These are phyloP conservation scores for Aspergillus pseudoterreus DNA, from an alignment of 2,329 filamentous ascomycete species.

Conservation along the genomic window DNA sequence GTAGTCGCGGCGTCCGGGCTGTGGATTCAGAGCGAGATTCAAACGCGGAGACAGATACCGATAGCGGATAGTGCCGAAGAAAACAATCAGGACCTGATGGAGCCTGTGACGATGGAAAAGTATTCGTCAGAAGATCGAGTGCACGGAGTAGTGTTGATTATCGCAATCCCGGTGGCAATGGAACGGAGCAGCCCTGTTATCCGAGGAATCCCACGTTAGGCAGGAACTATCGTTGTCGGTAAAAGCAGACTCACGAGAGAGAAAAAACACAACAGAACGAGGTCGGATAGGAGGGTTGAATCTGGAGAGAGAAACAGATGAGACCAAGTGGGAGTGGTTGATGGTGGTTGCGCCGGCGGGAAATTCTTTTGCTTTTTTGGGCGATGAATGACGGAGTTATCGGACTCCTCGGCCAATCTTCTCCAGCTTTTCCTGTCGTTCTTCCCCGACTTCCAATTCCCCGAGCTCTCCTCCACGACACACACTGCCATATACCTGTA, in stretches of 20 bases:
- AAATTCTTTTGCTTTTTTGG: constrained; percentile 34
- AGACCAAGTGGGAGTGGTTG: not conserved
- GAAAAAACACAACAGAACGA: not conserved
- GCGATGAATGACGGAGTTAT: constrained; percentile 39
- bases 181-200: not conserved
- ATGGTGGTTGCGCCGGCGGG: constrained; percentile 17
- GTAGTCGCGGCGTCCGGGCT: not conserved
- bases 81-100: not conserved
- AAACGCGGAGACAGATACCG: not conserved
- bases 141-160: not conserved
- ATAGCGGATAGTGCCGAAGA: not conserved
- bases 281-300: not conserved
- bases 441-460: constrained; percentile 1
- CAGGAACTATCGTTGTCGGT: not conserved
- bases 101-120: not conserved
- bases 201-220: not conserved
- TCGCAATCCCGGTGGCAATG: not conserved
- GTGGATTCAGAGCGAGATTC: not conserved
- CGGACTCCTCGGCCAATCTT: constrained; percentile 27
- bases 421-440: constrained; percentile 8
- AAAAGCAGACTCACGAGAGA: not conserved
- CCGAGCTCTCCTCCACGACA: not conserved
- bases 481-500: not conserved
- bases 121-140: not conserved
- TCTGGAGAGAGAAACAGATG: constrained; percentile 7